phyloP scores from a whole-genome alignment of 2,329 filamentous ascomycete species.

The Plenodomus tracheiphilus region DNA sequence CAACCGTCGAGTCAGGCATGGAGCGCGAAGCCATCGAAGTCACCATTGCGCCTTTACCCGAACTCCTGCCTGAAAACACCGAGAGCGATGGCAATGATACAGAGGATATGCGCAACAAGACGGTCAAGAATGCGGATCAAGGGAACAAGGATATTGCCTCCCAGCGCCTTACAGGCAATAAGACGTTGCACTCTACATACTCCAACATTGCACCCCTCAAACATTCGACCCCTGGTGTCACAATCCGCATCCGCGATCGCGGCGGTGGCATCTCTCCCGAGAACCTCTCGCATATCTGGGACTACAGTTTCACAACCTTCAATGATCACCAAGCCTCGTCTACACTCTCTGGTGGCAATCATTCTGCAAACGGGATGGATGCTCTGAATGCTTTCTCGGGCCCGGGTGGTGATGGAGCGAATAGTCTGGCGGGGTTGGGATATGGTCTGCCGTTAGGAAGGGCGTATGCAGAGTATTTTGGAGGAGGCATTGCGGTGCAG shows the following conservation, averaged over 20 bases:
- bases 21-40: slow-evolving; percentile 83
- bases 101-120: slow-evolving; percentile 11
- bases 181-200: slow-evolving; percentile 23
- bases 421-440: slow-evolving; percentile 82
- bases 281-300: slow-evolving; percentile 86
- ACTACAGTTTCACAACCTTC: slow-evolving; percentile 96
- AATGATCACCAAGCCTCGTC: slow-evolving; percentile 62
- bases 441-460: slow-evolving; percentile 89
- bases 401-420: slow-evolving; percentile 72
- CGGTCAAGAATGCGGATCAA: slow-evolving; percentile 34
- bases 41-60: slow-evolving; percentile 77
- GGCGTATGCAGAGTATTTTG: slow-evolving; percentile 98
- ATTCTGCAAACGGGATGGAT: slow-evolving; percentile 53
- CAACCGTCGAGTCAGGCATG: slow-evolving; percentile 82
- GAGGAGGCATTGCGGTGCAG: slow-evolving; percentile 92
- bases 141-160: slow-evolving; percentile 39
- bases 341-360: slow-evolving; percentile 49
- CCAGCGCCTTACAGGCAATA: slow-evolving; percentile 31
- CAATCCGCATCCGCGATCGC: slow-evolving; percentile 92
- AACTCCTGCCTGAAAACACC: slow-evolving; percentile 43
- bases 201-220: slow-evolving; percentile 51
- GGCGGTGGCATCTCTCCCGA: slow-evolving; percentile 89
- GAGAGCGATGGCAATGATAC: slow-evolving; percentile 6
- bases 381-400: slow-evolving; percentile 76
- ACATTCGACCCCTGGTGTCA: slow-evolving; percentile 74